Evolutionary conservation across 495 filamentous ascomycete genomes (phyloP).

Genomic region (Trichoderma gamsii): DNA sequence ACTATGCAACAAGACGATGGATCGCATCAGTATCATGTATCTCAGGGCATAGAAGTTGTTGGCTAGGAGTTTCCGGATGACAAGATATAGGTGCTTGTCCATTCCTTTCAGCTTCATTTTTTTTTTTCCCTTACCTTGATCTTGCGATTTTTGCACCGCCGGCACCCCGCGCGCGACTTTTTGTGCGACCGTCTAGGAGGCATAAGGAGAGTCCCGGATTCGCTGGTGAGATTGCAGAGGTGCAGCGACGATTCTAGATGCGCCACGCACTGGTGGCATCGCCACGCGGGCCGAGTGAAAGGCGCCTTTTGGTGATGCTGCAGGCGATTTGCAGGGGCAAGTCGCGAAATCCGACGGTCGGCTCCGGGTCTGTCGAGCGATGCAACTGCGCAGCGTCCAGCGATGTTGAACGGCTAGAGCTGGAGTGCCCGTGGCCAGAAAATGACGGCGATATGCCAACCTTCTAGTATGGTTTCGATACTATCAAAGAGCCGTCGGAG

Average conservation of each 20-base stretch:
- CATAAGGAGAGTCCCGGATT: constrained; percentile 27
- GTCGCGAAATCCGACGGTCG: not conserved
- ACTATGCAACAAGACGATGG: constrained; percentile 30
- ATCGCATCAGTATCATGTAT: constrained; percentile 9
- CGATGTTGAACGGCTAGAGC: constrained; percentile 7
- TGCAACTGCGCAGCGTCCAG: not conserved
- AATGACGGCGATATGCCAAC: not conserved
- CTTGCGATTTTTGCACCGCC: constrained; percentile 55
- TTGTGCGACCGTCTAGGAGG: constrained; percentile 57
- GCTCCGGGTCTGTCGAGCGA: not conserved
- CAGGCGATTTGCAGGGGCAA: not conserved
- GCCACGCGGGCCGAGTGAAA: constrained; percentile 3
- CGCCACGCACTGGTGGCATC: constrained; percentile 12
- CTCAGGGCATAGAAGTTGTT: constrained; percentile 1
- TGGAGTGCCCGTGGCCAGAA: not conserved
- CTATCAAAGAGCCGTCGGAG: not conserved
- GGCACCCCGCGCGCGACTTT: constrained; percentile 56
- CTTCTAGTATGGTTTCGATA: not conserved
- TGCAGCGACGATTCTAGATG: constrained; percentile 7
- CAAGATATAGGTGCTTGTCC: not conserved
- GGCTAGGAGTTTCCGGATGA: constrained; percentile 14
- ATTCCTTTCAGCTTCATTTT: not conserved
- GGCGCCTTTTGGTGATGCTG: not conserved
- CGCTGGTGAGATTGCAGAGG: not conserved
- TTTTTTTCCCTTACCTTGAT: constrained; percentile 46